Base-by-base conservation (phyloP, 306 rosid genomes). In the Betula pendula region DNA sequence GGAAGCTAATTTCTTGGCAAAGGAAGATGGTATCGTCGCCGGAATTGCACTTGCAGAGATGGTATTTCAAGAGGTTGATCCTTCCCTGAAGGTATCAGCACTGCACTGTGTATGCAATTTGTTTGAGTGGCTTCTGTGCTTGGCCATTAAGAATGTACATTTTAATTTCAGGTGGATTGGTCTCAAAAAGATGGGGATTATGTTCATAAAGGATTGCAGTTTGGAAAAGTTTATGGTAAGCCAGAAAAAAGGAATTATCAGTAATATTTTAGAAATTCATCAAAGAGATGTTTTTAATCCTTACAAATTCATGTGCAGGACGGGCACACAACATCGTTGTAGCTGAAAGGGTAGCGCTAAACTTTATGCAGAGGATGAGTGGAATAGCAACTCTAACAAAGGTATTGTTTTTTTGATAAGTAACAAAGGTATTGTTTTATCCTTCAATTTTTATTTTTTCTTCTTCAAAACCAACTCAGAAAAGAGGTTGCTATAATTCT, bases 331-430 rank as follows among this genome's bases (percentile, higher is more conserved):
- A 79, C 89, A 88, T 94, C 70, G 88, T 90, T 77, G 88, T 88
- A 65, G 98, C 97, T 71, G 95, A 94, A 83, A 87, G 98, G 85
- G 89, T 94, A 24, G 93, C 85, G 33, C 90, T 94, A 72, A 94
- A 94, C 88, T 92, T 94, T 82, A 94, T 92, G 97, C 97, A 94
- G 86, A 90, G 95, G 84, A 90, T 94, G 98, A 94, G 98, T 80
- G 95, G 97, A 80, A 90, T 94, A 79, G 98, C 98, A 72, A 92
- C 98, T 82, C 83, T 90, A 58, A 90, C 96, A 24, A 92, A 92
- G 95, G 97, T 94, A 75, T 20, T 42, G 2, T 67, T 81, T 35
- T 73, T 77, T 79, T n/a, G n/a, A n/a, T n/a, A n/a, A n/a, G n/a
- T n/a, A n/a, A n/a, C n/a, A n/a, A n/a, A n/a, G n/a, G n/a, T n/a